Percentiles rank a stretch among this genome's conserved stretches.
phyloP scores from a whole-genome alignment of 768 basidiomycete genomes.

The Boletus reticuloceps region DNA sequence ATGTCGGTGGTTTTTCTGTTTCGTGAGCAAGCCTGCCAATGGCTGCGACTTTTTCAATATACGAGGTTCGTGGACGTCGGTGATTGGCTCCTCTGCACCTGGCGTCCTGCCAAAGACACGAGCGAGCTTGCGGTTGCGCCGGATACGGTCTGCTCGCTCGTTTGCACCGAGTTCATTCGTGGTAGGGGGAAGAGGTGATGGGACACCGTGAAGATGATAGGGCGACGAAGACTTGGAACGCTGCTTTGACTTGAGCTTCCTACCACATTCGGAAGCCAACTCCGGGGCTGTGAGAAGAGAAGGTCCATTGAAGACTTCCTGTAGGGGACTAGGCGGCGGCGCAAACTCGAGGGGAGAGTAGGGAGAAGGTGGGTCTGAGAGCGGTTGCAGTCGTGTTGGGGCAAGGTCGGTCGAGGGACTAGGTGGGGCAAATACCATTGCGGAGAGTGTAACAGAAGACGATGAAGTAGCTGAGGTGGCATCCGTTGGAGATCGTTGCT shows the following conservation, averaged over 20 bases:
- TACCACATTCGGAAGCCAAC: conserved; percentile 39
- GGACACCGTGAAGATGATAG: conserved; percentile 5
- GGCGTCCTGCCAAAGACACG: conserved; percentile 76
- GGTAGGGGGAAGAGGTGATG: conserved; percentile 51
- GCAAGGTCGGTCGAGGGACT: conserved; percentile 19
- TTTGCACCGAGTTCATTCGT: conserved; percentile 63
- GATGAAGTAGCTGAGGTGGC: conserved; percentile 5
- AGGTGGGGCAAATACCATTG: conserved; percentile 29
- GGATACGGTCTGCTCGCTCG: conserved; percentile 70
- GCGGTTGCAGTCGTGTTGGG: conserved; percentile 11
- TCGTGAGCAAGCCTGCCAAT: conserved; percentile 28
- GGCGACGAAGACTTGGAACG: conserved; percentile 33
- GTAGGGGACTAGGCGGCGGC: conserved; percentile 14
- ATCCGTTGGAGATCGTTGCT: conserved; percentile 10
- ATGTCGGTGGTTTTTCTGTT: conserved; percentile 30
- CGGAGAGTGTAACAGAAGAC: conserved; percentile 24
- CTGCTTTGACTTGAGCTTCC: conserved; percentile 19
- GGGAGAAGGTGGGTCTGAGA: conserved; percentile 25
- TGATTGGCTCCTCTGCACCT: conserved; percentile 35
- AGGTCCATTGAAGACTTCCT: conserved; percentile 31
- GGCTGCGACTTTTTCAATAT: conserved; percentile 21
- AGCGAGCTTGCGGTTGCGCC: conserved; percentile 75
- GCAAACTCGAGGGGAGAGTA: conserved; percentile 33
- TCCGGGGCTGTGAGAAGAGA: conserved; percentile 48
- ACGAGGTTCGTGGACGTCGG: conserved; percentile 27